phyloP scores from a whole-genome alignment of 345 rosid species.

The Lepidium didymum region DNA sequence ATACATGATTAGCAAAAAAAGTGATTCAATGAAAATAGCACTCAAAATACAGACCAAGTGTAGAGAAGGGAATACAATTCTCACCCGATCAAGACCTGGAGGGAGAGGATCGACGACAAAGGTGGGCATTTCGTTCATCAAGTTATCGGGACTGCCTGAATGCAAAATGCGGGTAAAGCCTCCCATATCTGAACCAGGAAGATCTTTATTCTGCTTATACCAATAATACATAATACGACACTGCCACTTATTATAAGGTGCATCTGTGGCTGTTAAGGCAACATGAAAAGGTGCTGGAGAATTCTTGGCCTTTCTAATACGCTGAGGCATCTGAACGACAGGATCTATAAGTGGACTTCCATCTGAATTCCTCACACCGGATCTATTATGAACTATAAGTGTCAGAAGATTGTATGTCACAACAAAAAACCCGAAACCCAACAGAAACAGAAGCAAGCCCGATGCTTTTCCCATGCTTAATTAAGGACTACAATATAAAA shows the following conservation, averaged over 20 bases:
- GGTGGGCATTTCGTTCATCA: constrained; percentile 92
- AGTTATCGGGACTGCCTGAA: constrained; percentile 75
- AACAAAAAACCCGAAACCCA: constrained; percentile 65
- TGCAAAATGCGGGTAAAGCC: constrained; percentile 90
- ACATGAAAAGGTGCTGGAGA: constrained; percentile 54
- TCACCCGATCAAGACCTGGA: constrained; percentile 77
- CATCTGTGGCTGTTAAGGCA: constrained; percentile 88
- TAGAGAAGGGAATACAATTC: background rate
- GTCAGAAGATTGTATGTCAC: constrained; percentile 73
- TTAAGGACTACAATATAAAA: background rate
- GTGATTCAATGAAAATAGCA: background rate
- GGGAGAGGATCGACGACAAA: constrained; percentile 93
- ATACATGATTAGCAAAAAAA: background rate
- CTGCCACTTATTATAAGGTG: constrained; percentile 90
- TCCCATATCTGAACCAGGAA: constrained; percentile 91
- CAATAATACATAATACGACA: constrained; percentile 95
- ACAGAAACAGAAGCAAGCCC: constrained; percentile 43
- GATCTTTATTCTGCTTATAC: constrained; percentile 71
- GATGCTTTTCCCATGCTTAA: constrained; percentile 52
- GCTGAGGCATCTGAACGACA: constrained; percentile 55
- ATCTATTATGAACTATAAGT: constrained; percentile 42
- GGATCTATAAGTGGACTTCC: constrained; percentile 51
- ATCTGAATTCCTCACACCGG: constrained; percentile 27
- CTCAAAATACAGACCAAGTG: background rate
- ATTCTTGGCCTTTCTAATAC: constrained; percentile 34